Evolutionary conservation across 2,329 filamentous ascomycete genomes (phyloP).

Genomic region (Talaromyces funiculosus): DNA sequence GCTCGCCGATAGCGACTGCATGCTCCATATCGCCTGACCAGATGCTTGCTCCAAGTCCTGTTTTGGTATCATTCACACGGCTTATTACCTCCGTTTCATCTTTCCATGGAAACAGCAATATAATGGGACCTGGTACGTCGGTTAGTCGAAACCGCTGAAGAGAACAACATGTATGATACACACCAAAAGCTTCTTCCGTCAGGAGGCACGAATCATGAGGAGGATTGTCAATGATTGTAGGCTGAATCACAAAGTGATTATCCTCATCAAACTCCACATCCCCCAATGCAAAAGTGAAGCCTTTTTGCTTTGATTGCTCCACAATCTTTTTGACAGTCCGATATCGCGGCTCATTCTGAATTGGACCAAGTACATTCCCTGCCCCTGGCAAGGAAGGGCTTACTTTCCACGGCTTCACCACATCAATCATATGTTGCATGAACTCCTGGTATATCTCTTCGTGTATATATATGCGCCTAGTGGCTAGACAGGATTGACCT

Average conservation of each 20-base stretch:
- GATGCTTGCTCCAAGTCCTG: conserved; percentile 42
- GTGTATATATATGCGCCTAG: conserved; percentile 55
- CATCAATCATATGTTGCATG: conserved; percentile 42
- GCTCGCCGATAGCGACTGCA: conserved; percentile 37
- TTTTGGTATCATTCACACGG: conserved; percentile 40
- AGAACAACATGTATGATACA: background rate
- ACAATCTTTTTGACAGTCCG: conserved; percentile 51
- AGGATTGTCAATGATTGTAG: conserved; percentile 52
- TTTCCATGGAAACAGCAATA: conserved; percentile 55
- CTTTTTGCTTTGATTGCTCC: conserved; percentile 49
- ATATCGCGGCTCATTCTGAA: conserved; percentile 59
- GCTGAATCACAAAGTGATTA: conserved; percentile 49
- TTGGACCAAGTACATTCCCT: conserved; percentile 51
- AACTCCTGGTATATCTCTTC: conserved; percentile 49
- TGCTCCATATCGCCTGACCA: conserved; percentile 45
- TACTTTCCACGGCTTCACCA: conserved; percentile 20
- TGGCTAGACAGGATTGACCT: conserved; percentile 51
- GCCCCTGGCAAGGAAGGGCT: conserved; percentile 26
- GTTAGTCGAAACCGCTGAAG: background rate
- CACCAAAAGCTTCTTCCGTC: conserved; percentile 53
- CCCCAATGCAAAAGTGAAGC: conserved; percentile 47
- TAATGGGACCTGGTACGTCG: conserved; percentile 45
- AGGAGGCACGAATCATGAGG: conserved; percentile 49
- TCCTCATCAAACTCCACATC: conserved; percentile 37
- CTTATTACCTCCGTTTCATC: conserved; percentile 42